Evolutionary conservation across 176 grass and related monocot genomes (phyloP), one percentile per base, ranked within the genome.

Genomic region (Hsuehochloa calcarea): DNA sequence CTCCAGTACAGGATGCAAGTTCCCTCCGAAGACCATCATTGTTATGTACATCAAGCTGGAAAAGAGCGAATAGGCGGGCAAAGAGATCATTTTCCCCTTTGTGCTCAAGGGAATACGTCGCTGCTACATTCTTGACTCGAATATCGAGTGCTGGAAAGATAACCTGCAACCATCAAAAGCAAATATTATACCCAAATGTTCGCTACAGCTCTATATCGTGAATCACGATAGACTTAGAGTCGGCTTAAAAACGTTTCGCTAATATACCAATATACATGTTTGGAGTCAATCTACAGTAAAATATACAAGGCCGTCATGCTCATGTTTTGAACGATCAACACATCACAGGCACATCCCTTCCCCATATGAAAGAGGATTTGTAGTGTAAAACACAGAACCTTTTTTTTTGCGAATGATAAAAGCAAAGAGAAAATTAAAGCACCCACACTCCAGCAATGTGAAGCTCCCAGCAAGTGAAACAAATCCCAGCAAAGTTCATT

Each of bases 121-220:
- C 72, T 83, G 95, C 92, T 40, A 97, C 87, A 82, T 97, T 97
- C 85, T 97, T 94, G 47, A 97, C 95, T 59, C 95, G 92, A 70
- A 84, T 89, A 73, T 97, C 95, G 43, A 97, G 90, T 85, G 95
- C 92, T 61, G 92, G 92, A 86, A 97, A 91, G 70, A 97, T 94
- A 86, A 94, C 95, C 95, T 97, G 59, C 43, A 70, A 86, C 27
- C 12, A 66, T 15, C 46, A 68, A 78, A 37, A 54, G 61, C 38
- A 82, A 39, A 80, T 68, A n/a, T 61, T 79, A 79, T 19, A 22
- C 27, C 29, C 4, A 75, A 62, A 44, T 20, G 2, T 44, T 55
- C 10, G 15, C 17, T 68, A 43, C 46, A 52, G 81, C 19, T 35
- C 10, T 52, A 10, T 39, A 74, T 10, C 81, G 1, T 29, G 34